Base-by-base conservation (phyloP, 352 stramenopile species). In the Ochromonadaceae sp. region DNA sequence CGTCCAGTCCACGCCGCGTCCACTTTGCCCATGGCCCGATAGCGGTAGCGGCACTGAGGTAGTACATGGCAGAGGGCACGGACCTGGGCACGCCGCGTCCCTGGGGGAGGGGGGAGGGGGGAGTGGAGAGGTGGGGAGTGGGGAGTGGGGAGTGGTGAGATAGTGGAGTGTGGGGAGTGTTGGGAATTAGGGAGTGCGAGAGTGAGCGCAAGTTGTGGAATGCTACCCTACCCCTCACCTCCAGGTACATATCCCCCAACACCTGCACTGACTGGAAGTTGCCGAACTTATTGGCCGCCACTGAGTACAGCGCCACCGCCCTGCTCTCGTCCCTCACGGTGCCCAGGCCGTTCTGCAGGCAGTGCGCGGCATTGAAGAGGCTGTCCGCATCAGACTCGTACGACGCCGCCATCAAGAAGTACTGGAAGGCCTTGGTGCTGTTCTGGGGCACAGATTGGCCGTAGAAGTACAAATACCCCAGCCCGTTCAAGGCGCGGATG, bases 311-410 rank as follows among this genome's bases (percentile, higher is more conserved):
- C 4, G 76, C 36, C 43, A 85, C 78, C 3, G 80, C 83, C 31
- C 71, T 68, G 38, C 67, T 78, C 5, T 79, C 34, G 43, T 87
- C 87, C 0, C 67, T 65, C 1, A 35, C 17, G 0, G 80, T 40
- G 25, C 84, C 84, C 12, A 84, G 70, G 1, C 82, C 84, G 2
- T 73, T 53, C 0, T 78, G 76, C 43, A 88, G 67, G 53, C 83
- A 91, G 67, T 87, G 85, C 0, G 80, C 85, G 0, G 84, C 79
- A 57, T 93, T 93, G 57, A 90, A 93, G 0, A 91, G 55, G n/a
- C 81, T 90, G 65, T 93, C 85, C 0, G 79, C 83, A 46, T 91
- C 84, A 42, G 79, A 74, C 49, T 81, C 52, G 31, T 86, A 85
- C 31, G 63, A 65, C 1, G 84, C 82, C n/a, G 84, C 82, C 38